Evolutionary conservation across 768 basidiomycete species (phyloP).

Genomic region (Auriscalpium orientale): DNA sequence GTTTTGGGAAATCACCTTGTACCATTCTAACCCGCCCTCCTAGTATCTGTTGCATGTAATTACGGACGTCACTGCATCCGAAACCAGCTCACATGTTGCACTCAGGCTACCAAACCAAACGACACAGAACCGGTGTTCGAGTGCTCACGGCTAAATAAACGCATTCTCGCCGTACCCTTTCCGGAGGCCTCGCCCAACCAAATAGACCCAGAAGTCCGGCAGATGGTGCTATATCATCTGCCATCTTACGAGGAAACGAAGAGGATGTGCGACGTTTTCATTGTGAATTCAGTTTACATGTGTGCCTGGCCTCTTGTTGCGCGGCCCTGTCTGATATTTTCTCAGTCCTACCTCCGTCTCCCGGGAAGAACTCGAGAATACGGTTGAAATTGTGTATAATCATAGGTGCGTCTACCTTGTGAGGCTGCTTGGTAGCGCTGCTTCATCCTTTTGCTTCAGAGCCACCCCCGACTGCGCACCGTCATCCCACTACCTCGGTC

Average conservation of each 20-base stretch:
- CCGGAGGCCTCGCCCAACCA: slow-evolving; percentile 12
- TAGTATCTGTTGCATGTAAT: slow-evolving; percentile 50
- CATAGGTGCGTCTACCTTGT: slow-evolving; percentile 31
- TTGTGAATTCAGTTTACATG: slow-evolving; percentile 51
- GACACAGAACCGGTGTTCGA: slow-evolving; percentile 3
- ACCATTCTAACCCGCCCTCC: not conserved
- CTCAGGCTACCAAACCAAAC: not conserved
- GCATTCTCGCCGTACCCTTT: slow-evolving; percentile 12
- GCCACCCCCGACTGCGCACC: slow-evolving; percentile 28
- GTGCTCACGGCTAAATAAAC: slow-evolving; percentile 9
- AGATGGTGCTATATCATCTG: slow-evolving; percentile 39
- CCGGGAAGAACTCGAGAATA: slow-evolving; percentile 48
- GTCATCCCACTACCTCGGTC: slow-evolving; percentile 46
- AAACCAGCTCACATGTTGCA: not conserved
- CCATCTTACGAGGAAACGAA: slow-evolving; percentile 55
- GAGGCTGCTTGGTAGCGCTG: not conserved
- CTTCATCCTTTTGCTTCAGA: slow-evolving; percentile 17
- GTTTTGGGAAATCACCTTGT: not conserved
- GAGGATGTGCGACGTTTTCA: slow-evolving; percentile 54
- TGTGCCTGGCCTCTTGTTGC: slow-evolving; percentile 16
- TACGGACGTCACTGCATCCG: not conserved
- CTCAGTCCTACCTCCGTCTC: slow-evolving; percentile 31
- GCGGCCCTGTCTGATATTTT: no score
- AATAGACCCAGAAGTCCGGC: slow-evolving; percentile 23
- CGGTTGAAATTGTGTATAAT: slow-evolving; percentile 47